Base-by-base conservation (phyloP, 768 basidiomycete species). In the Mycena polygramma region DNA sequence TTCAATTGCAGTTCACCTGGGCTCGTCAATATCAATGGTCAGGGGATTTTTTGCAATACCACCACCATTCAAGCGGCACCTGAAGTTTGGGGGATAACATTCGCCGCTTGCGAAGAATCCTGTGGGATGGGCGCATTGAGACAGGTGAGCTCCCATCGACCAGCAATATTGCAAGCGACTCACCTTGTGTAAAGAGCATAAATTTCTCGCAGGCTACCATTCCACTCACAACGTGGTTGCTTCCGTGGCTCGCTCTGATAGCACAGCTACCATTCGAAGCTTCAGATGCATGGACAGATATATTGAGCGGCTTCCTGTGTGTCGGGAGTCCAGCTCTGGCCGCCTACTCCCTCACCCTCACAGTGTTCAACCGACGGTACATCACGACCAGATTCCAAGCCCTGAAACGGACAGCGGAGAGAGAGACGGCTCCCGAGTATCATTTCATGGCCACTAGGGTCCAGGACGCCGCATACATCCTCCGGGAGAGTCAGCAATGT, bases 201-300 rank as follows among this genome's bases (percentile, higher is more conserved):
- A 48, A 63, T 35, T 67, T 63, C 35, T 24, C 66, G 2, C 10
- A 36, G n/a, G 24, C 68, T n/a, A 41, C 68, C 7, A 48, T 63
- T 26, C 43, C 68, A 7, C 35, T 73, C 39, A 66, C 72, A 19
- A 73, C 64, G n/a, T 74, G 73, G 73, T 26, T 72, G 39, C 57
- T 74, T 7, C 73, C 73, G 22, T 74, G 70, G 70, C 55, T 74
- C 24, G 71, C 73, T 10, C 62, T 74, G 36, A 63, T 68, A 15
- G 70, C 73, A 7, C 73, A 74, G 53, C 51, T 74, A n/a, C 73
- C 73, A 4, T 74, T 69, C 52, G 65, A 73, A 61, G 69, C 3
- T 30, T 30, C 72, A 8, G 30, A 57, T 19, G 73, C 63, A 0
- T 59, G 69, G 63, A 66, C 39, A 48, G 62, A 74, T 59, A 17